phyloP scores from a whole-genome alignment of 2,329 filamentous ascomycete genomes.

The Ophiognomonia clavigignenti-juglandacearum region DNA sequence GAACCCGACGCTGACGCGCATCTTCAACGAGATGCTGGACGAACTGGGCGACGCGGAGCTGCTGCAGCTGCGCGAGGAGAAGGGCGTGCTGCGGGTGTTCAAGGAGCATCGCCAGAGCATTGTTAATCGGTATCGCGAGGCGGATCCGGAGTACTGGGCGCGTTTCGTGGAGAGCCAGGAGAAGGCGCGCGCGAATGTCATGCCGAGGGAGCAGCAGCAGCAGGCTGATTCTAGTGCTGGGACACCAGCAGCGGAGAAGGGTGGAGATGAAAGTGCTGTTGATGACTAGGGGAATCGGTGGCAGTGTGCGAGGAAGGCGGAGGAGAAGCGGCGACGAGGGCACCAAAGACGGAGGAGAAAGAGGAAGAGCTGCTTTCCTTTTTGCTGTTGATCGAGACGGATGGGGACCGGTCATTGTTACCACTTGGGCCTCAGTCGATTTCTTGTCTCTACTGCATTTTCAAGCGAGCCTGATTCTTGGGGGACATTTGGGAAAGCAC shows the following conservation, averaged over 20 bases:
- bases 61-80: slow-evolving; percentile 44
- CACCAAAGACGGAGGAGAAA: neutral
- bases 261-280: too few relatives aligned
- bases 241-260: too few relatives aligned
- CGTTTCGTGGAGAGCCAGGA: slow-evolving; percentile 57
- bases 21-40: slow-evolving; percentile 60
- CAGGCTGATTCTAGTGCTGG: too few relatives aligned
- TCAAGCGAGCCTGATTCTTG: neutral
- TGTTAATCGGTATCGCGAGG: slow-evolving; percentile 45
- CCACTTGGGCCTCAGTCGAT: neutral
- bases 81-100: slow-evolving; percentile 58
- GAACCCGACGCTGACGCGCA: slow-evolving; percentile 44
- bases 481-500: neutral
- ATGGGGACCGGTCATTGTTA: too few relatives aligned
- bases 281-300: neutral
- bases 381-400: neutral
- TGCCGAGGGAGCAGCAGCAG: slow-evolving; percentile 26
- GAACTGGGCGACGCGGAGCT: slow-evolving; percentile 58
- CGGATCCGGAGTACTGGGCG: slow-evolving; percentile 63
- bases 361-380: neutral
- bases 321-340: neutral
- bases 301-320: neutral
- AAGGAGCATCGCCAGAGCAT: slow-evolving; percentile 51
- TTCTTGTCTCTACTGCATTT: neutral
- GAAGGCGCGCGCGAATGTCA: slow-evolving; percentile 49